Base-by-base conservation (phyloP, 495 filamentous ascomycete species). In the Lepraria neglecta region DNA sequence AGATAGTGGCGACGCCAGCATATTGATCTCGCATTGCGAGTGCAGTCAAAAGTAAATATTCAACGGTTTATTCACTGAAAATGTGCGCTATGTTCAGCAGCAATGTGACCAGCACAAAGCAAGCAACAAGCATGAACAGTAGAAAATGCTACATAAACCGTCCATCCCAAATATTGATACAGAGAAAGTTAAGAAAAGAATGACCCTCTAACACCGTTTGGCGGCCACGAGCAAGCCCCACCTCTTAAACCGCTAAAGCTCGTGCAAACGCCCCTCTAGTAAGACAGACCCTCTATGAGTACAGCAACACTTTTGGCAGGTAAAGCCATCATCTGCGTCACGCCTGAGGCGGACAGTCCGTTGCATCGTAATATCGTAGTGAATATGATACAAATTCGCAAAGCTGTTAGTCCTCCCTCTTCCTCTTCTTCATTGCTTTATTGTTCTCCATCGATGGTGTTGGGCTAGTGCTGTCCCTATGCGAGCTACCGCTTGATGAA, bases 371-470 rank as follows among this genome's bases (percentile, higher is more conserved):
- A 59, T 56, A 56, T 65, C 62, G 52, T 69, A 30, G 63, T 60
- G 35, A 62, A 63, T 69, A 69, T 69, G 33, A 52, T 69, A 69
- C 67, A 69, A 15, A 12, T 27, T 58, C n/a, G 15, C n/a, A 27
- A 5, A 19, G 80, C 84, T 60, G 71, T 88, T 27, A 70, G 33
- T 75, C 75, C 45, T 81, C 79, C 60, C 88, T 83, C 84, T 90
- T 91, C 74, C 88, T 82, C 84, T 91, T 92, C 83, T 88, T 90
- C 68, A 75, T 75, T 67, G 77, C 71, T 57, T 79, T 68, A 56
- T 75, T 75, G 45, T 76, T 77, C 54, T 83, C 80, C 6, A 69
- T 67, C 19, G 76, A 73, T 30, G 76, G 71, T 21, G 71, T 64
- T 27, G 70, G 74, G 60, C 72, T 72, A 48, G 79, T 76, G 70